phyloP scores from a whole-genome alignment of 768 basidiomycete species.

The Boletus sp. region DNA sequence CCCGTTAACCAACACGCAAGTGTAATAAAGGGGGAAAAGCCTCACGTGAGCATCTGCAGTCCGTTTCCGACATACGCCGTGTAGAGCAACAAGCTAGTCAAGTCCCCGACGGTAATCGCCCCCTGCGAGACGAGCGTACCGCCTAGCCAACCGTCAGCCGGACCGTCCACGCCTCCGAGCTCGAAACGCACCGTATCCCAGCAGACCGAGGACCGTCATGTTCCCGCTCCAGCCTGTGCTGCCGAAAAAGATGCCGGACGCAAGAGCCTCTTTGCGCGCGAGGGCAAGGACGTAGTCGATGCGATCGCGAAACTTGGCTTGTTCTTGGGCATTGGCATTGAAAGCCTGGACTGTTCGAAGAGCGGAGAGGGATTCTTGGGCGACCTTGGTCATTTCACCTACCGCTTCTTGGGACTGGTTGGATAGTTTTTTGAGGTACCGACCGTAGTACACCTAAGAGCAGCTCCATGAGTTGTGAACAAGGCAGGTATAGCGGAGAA shows the following conservation, averaged over 20 bases:
- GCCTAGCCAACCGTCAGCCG: conserved; percentile 42
- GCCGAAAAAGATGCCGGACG: conserved; percentile 91
- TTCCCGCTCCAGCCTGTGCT: conserved; percentile 92
- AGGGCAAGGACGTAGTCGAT: conserved; percentile 66
- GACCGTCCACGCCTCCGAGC: background rate
- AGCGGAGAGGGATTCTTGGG: conserved; percentile 85
- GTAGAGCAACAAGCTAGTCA: conserved; percentile 87
- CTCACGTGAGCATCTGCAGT: conserved; percentile 74
- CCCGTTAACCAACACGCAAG: background rate
- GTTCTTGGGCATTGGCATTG: conserved; percentile 79
- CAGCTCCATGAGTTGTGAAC: conserved; percentile 3
- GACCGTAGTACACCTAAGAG: conserved; percentile 87
- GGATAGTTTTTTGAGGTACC: conserved; percentile 88
- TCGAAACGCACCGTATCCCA: conserved; percentile 75
- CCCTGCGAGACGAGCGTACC: conserved; percentile 88
- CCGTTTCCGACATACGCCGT: conserved; percentile 86
- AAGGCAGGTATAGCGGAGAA: conserved; percentile 2
- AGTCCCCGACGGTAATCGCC: conserved; percentile 85
- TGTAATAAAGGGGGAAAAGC: conserved; percentile 8
- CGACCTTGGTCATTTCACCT: conserved; percentile 90
- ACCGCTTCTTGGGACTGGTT: conserved; percentile 92
- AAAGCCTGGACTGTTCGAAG: conserved; percentile 88
- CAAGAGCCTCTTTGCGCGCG: conserved; percentile 82
- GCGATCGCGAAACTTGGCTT: conserved; percentile 66
- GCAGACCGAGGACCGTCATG: conserved; percentile 78